phyloP scores from a whole-genome alignment of 257 asterid species.

The Pogostemon cablin region DNA sequence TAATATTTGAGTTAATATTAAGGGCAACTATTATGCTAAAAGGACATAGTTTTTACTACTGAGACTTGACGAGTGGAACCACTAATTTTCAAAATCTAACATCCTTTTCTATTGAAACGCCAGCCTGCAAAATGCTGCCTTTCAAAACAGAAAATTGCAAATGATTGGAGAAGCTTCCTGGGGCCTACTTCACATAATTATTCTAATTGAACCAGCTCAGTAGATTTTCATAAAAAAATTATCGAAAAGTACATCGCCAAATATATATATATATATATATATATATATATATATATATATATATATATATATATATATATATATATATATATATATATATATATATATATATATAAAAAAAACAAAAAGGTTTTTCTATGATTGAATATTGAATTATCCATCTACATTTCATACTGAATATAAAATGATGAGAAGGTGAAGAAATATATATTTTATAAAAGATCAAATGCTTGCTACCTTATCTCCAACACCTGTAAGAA shows the following conservation, averaged over 20 bases:
- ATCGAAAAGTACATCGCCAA: not conserved
- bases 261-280: not conserved
- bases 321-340: no score
- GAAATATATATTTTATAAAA: not conserved
- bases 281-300: no score
- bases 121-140: not conserved
- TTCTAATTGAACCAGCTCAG: slow-evolving; percentile 16
- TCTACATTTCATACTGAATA: not conserved
- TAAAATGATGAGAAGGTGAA: slow-evolving; percentile 6
- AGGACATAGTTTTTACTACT: not conserved
- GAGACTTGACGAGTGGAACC: not conserved
- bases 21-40: not conserved
- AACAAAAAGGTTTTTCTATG: not conserved
- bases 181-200: slow-evolving; percentile 14
- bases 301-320: no score
- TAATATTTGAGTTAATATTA: not conserved
- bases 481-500: slow-evolving; percentile 96
- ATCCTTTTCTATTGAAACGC: not conserved
- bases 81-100: not conserved
- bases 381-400: not conserved
- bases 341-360: no score
- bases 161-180: not conserved
- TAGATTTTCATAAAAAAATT: not conserved
- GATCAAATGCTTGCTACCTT: slow-evolving; percentile 54
- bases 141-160: not conserved